phyloP scores from a whole-genome alignment of 2,329 filamentous ascomycete species.

The Xylaria sp. region DNA sequence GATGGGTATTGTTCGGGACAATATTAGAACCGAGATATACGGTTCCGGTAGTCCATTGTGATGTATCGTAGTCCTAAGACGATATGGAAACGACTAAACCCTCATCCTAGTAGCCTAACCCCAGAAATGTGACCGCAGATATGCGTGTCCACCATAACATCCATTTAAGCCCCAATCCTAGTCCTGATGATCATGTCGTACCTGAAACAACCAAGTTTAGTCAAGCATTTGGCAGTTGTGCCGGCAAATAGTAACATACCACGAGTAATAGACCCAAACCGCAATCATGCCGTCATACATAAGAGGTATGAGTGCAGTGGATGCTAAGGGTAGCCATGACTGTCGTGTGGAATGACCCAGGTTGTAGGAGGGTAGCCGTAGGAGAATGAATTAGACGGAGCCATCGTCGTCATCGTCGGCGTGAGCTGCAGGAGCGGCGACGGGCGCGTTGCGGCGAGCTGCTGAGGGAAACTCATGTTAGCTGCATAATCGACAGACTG shows the following conservation, averaged over 20 bases:
- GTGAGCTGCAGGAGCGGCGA: not conserved
- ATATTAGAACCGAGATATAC: slow-evolving; percentile 1
- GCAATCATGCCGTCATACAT: not conserved
- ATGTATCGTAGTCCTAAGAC: slow-evolving; percentile 1
- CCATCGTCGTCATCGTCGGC: slow-evolving; percentile 23
- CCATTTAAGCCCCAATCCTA: not conserved
- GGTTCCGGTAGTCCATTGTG: not conserved
- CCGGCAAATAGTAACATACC: slow-evolving; percentile 13
- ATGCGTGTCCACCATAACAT: not conserved
- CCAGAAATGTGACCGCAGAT: not conserved
- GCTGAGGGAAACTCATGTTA: slow-evolving; percentile 44
- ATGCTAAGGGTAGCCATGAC: slow-evolving; percentile 42
- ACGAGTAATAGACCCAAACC: not conserved
- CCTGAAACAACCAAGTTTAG: not conserved
- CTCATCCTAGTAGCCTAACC: not conserved
- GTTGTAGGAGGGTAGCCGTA: slow-evolving; percentile 41
- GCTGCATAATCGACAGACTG: slow-evolving; percentile 45
- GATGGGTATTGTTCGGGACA: not conserved
- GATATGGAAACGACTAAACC: not conserved
- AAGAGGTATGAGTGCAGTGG: not conserved
- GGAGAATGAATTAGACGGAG: slow-evolving; percentile 38
- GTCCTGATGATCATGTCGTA: not conserved
- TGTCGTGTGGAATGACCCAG: slow-evolving; percentile 43
- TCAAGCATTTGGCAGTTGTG: not conserved
- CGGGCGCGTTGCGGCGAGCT: slow-evolving; percentile 28